Base-by-base conservation (phyloP, 768 basidiomycete genomes). In the Mycena epipterygia region DNA sequence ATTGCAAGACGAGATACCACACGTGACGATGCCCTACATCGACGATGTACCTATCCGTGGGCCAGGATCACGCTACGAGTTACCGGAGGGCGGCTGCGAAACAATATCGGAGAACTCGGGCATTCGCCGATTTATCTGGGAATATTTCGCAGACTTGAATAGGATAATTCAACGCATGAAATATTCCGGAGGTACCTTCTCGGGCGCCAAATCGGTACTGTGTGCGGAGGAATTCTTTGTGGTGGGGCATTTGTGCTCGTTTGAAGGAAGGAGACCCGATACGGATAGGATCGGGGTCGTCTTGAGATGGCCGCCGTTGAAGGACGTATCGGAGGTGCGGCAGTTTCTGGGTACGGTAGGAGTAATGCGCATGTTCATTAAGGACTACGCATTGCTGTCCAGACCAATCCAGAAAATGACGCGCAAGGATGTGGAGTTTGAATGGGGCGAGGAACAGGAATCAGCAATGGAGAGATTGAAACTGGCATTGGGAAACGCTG, bases 181-280 rank as follows among this genome's bases (percentile, higher is more conserved):
- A 35, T 68, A 68, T 46, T 61, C 37, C 37, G 67, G 67, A 12
- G 67, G 70, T 0, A 82, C 77, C 0, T 72, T 83, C 13, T 79
- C 74, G 0, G 76, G 77, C 0, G 64, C 75, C 6, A 83, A 82
- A 33, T 70, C 76, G 0, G n/a, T 77, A 0, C 64, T 83, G 5
- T 71, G 74, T 0, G 76, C 82, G 7, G 85, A 84, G 0, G 82
- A 86, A 52, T 65, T 78, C 0, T 63, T 67, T 0, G 76, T 85
- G 2, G 55, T 87, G 0, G 82, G 84, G 0, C 81, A 85, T 32
- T 63, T 66, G 0, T 84, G 83, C 53, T 83, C 80, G 0, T 79
- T 77, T 30, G 74, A 84, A 27, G 83, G 85, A 0, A 56, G 76
- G 0, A 21, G 79, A 0, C 78, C 81, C 0, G 78, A 83, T n/a